These are phyloP conservation scores for Arthrocladium fulminans DNA, from an alignment of 2,329 filamentous ascomycete species.

Conservation along the genomic window DNA sequence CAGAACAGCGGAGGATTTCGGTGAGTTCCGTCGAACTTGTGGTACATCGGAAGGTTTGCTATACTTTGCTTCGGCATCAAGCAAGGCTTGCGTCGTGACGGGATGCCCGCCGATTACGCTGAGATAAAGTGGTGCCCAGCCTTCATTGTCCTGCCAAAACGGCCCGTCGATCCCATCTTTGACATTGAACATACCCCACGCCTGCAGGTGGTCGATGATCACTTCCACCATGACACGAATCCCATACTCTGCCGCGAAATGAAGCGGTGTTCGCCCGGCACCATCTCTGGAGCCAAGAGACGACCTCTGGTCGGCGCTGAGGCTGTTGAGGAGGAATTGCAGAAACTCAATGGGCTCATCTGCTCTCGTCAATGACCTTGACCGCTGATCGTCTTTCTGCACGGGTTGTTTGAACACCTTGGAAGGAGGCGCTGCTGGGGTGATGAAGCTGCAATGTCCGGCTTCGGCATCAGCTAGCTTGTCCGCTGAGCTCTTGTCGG, in stretches of 20 bases:
- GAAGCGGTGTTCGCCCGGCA: conserved; percentile 74
- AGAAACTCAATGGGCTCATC: conserved; percentile 68
- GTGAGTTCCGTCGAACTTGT: conserved; percentile 58
- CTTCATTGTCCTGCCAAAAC: conserved; percentile 87
- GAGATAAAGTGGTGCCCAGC: conserved; percentile 82
- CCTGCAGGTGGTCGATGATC: conserved; percentile 78
- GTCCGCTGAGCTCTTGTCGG: conserved; percentile 42
- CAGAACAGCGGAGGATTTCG: conserved; percentile 79
- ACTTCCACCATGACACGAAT: conserved; percentile 84
- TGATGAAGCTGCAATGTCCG: conserved; percentile 64
- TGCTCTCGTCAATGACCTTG: conserved; percentile 53
- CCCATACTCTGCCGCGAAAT: conserved; percentile 91
- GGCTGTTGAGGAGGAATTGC: conserved; percentile 54
- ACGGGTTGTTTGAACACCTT: conserved; percentile 54
- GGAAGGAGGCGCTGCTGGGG: conserved; percentile 63
- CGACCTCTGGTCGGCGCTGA: conserved; percentile 57
- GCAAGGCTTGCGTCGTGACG: conserved; percentile 69
- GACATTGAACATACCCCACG: conserved; percentile 79
- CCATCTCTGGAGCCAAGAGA: conserved; percentile 64
- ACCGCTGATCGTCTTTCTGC: conserved; percentile 55
- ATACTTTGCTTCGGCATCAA: conserved; percentile 66
- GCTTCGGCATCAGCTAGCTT: conserved; percentile 41
- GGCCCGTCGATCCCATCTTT: conserved; percentile 76
- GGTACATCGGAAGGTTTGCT: conserved; percentile 53
- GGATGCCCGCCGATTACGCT: conserved; percentile 87